These are phyloP conservation scores for Fusarium sp. DNA, from an alignment of 2,329 filamentous ascomycete genomes.

Conservation along the genomic window DNA sequence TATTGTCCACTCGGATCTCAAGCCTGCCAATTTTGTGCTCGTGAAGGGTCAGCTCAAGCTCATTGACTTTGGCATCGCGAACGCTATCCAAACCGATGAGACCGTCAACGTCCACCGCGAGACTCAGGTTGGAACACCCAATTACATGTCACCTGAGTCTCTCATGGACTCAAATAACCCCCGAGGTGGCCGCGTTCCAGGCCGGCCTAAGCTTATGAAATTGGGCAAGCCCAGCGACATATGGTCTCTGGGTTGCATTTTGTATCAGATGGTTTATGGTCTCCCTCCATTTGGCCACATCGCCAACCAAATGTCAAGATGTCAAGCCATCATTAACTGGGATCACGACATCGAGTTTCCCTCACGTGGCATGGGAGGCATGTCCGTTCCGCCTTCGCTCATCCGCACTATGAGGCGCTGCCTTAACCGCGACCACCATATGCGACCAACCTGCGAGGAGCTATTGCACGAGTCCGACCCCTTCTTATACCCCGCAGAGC, in stretches of 20 bases:
- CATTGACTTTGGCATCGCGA: conserved; percentile 98
- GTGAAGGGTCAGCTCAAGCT: conserved; percentile 91
- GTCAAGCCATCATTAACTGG: conserved; percentile 87
- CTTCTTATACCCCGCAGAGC: conserved; percentile 71
- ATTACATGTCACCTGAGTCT: conserved; percentile 98
- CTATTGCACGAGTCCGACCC: conserved; percentile 68
- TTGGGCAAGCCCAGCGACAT: conserved; percentile 95
- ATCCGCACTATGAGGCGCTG: conserved; percentile 71
- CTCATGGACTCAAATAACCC: conserved; percentile 85
- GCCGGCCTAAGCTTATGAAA: conserved; percentile 83
- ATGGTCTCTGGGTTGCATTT: conserved; percentile 94
- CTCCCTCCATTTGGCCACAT: conserved; percentile 95
- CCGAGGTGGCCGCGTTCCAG: conserved; percentile 55
- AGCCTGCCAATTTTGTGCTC: conserved; percentile 96
- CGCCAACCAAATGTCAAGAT: conserved; percentile 83
- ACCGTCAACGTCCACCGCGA: conserved; percentile 98
- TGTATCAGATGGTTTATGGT: conserved; percentile 99
- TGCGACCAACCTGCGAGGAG: conserved; percentile 72
- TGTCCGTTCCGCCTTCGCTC: conserved; percentile 67
- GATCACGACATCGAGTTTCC: conserved; percentile 79
- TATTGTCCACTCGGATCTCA: conserved; percentile 96
- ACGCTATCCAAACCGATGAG: conserved; percentile 93
- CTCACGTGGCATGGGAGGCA: conserved; percentile 72
- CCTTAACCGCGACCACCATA: conserved; percentile 69
- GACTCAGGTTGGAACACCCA: conserved; percentile 93